Evolutionary conservation across 495 filamentous ascomycete species (phyloP).

Genomic region (Talaromyces liani): DNA sequence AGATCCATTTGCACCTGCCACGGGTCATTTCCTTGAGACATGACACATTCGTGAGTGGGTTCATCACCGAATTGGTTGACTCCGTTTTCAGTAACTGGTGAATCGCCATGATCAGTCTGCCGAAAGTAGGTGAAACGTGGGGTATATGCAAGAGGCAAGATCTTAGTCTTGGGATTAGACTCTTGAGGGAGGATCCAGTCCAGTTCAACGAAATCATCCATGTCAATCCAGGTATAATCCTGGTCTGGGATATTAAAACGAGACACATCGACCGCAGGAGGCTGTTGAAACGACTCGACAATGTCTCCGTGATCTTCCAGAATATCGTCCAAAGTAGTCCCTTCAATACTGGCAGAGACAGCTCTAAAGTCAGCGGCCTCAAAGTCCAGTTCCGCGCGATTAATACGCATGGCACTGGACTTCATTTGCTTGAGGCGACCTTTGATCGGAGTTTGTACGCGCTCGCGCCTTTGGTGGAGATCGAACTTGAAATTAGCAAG

Average conservation of each 20-base stretch:
- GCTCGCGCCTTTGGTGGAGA: slow-evolving; percentile 88
- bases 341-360: slow-evolving; percentile 81
- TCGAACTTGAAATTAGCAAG: slow-evolving; percentile 95
- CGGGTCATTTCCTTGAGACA: slow-evolving; percentile 90
- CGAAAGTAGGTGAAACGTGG: slow-evolving; percentile 95
- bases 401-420: slow-evolving; percentile 91
- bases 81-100: slow-evolving; percentile 60
- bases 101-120: slow-evolving; percentile 82
- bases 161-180: slow-evolving; percentile 85
- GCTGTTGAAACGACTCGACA: slow-evolving; percentile 49
- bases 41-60: slow-evolving; percentile 86
- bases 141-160: slow-evolving; percentile 83
- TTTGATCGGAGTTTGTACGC: slow-evolving; percentile 71
- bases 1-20: slow-evolving; percentile 81
- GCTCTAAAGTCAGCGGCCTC: slow-evolving; percentile 89
- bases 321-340: slow-evolving; percentile 66
- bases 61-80: slow-evolving; percentile 87
- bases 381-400: slow-evolving; percentile 86
- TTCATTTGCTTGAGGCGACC: slow-evolving; percentile 62
- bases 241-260: slow-evolving; percentile 91
- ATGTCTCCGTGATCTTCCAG: slow-evolving; percentile 51
- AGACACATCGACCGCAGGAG: slow-evolving; percentile 62
- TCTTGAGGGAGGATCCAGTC: slow-evolving; percentile 93
- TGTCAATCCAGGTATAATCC: slow-evolving; percentile 92
- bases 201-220: slow-evolving; percentile 98